Evolutionary conservation across 2,329 filamentous ascomycete species (phyloP), one percentile per base, ranked within the genome.

Genomic region (Fusarium sp.): DNA sequence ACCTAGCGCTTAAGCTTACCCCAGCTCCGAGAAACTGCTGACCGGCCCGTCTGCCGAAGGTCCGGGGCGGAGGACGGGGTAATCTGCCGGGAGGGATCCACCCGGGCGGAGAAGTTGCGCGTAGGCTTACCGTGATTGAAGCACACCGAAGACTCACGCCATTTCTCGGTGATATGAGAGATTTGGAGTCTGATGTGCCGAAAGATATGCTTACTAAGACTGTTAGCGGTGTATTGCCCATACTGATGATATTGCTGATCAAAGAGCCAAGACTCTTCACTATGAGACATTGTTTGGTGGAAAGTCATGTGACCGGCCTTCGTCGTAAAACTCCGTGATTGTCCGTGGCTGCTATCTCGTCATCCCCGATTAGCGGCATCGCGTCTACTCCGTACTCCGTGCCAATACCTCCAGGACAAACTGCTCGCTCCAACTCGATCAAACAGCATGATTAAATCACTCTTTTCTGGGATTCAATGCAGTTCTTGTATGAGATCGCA

Each of bases 41-140:
- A 57, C 31, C 54, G 54, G 54, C 20, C 54, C 20, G 54, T 8
- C 54, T 57, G 20, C 54, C 54, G 52, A 57, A 57, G 52, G 29
- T 57, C 52, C 52, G 52, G 29, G 52, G 52, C 52, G 29, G 52
- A 22, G 52, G 29, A 57, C 52, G 31, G 52, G 52, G 52, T 20
- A 54, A 31, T 54, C 47, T 54, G 18, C 47, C 47, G 47, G 18
- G 10, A n/a, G 40, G 47, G 47, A 54, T 20, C 47, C 47, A 54
- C 47, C 27, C 27, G 27, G 47, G 47, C 27, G 31, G 47, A 31
- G 47, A 31, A 27, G 27, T 54, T 54, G 47, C 47, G 47, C 47
- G 47, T 54, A 54, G 18, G 47, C 47, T 54, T 54, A 54, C 52
- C 29, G 52, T 35, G 8, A 56, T 57, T 16, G 31, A 54, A 14